Evolutionary conservation across 768 basidiomycete genomes (phyloP).

Genomic region (Lentinula lateritia): DNA sequence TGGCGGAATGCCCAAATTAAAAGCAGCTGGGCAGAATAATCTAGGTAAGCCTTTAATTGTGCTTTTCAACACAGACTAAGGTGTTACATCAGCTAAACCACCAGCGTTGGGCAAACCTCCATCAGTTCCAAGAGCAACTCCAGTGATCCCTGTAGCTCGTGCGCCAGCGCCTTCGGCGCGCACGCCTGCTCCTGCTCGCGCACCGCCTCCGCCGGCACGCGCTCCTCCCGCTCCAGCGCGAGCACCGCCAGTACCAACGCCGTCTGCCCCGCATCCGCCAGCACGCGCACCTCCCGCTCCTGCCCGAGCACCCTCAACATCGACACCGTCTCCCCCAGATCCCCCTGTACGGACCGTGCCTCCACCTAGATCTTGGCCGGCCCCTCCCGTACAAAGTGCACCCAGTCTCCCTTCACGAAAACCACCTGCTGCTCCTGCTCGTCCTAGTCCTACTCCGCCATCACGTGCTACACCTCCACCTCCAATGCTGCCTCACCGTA

Average conservation of each 20-base stretch:
- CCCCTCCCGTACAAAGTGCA: conserved; percentile 14
- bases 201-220: conserved; percentile 20
- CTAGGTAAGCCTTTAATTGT: conserved; percentile 35
- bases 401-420: conserved; percentile 8
- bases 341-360: conserved; percentile 25
- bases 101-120: conserved; percentile 64
- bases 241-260: conserved; percentile 18
- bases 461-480: conserved; percentile 20
- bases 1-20: conserved; percentile 88
- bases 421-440: conserved; percentile 19
- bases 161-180: conserved; percentile 20
- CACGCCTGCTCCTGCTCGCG: conserved; percentile 19
- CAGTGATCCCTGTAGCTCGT: conserved; percentile 22
- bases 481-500: conserved; percentile 20
- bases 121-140: conserved; percentile 48
- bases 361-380: conserved; percentile 27
- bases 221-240: conserved; percentile 24
- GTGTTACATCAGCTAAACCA: conserved; percentile 44
- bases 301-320: conserved; percentile 17
- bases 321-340: conserved; percentile 28
- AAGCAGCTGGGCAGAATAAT: conserved; percentile 63
- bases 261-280: conserved; percentile 9
- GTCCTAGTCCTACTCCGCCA: conserved; percentile 14
- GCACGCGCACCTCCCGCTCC: conserved; percentile 25
- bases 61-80: conserved; percentile 6